phyloP scores from a whole-genome alignment of 257 asterid genomes.

The Anisodus tanguticus region DNA sequence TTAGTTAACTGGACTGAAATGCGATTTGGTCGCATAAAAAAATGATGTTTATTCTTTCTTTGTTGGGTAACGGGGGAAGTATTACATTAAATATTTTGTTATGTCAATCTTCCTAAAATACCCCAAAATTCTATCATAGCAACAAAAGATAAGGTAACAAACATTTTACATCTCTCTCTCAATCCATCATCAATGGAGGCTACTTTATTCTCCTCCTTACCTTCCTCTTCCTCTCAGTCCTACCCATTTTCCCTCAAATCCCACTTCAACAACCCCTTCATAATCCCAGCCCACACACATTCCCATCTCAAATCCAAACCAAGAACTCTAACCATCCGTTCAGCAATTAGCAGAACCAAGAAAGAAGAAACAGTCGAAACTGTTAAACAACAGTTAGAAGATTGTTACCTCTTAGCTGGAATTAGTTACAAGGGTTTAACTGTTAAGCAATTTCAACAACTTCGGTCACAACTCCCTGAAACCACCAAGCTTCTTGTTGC shows the following conservation, averaged over 20 bases:
- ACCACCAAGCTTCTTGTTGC: slow-evolving; percentile 82
- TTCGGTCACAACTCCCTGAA: slow-evolving; percentile 76
- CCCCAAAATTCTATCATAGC: not conserved
- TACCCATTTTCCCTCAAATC: slow-evolving; percentile 61
- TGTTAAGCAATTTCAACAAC: slow-evolving; percentile 76
- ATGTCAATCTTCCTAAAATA: not conserved
- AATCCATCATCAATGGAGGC: slow-evolving; percentile 58
- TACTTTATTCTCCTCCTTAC: slow-evolving; percentile 53
- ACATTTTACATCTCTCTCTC: not conserved
- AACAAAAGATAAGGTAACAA: slow-evolving; percentile 27
- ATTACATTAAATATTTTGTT: no score
- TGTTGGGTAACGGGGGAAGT: no score
- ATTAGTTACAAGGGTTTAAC: slow-evolving; percentile 87
- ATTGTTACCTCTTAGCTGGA: slow-evolving; percentile 81
- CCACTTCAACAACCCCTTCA: slow-evolving; percentile 63
- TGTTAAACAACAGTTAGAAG: slow-evolving; percentile 71
- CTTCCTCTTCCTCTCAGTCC: slow-evolving; percentile 33
- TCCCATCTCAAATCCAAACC: slow-evolving; percentile 37
- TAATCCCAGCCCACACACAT: slow-evolving; percentile 36
- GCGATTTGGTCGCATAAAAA: no score
- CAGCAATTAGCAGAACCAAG: slow-evolving; percentile 87
- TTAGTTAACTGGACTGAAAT: no score
- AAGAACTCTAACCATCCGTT: slow-evolving; percentile 48
- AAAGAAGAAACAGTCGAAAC: slow-evolving; percentile 86
- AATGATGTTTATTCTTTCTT: no score